Conservation (phyloP, 306 rosid species). For the Dryas alaskensis region DNA sequence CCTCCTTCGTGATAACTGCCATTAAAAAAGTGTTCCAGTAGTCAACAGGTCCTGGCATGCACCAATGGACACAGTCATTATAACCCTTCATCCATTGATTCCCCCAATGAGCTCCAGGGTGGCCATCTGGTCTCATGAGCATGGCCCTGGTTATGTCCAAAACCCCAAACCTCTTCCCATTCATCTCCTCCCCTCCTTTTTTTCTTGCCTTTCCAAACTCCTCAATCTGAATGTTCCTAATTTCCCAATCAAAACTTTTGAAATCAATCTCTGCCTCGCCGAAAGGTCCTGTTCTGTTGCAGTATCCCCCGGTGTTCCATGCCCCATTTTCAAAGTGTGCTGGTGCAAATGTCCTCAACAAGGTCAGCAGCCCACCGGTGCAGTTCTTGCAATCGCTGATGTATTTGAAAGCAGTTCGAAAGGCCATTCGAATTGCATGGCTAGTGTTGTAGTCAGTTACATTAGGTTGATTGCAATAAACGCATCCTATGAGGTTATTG, state of each 20-base stretch:
- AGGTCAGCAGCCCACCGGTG: slow-evolving; percentile 27
- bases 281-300: slow-evolving; percentile 63
- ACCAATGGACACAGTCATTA: slow-evolving; percentile 94
- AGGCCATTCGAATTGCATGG: slow-evolving; percentile 45
- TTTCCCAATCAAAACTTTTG: slow-evolving; percentile 45
- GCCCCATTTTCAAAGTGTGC: slow-evolving; percentile 74
- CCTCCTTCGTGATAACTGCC: slow-evolving; percentile 39
- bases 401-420: slow-evolving; percentile 47
- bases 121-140: slow-evolving; percentile 87
- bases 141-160: slow-evolving; percentile 72
- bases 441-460: slow-evolving; percentile 32
- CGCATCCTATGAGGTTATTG: slow-evolving; percentile 44
- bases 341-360: slow-evolving; percentile 81
- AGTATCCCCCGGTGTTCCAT: slow-evolving; percentile 82
- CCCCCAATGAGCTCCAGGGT: slow-evolving; percentile 72
- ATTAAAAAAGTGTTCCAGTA: slow-evolving; percentile 68
- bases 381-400: slow-evolving; percentile 45
- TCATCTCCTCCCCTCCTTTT: slow-evolving; percentile 19
- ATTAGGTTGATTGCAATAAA: slow-evolving; percentile 57
- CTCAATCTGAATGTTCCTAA: slow-evolving; percentile 58
- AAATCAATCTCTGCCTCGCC: slow-evolving; percentile 31
- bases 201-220: slow-evolving; percentile 49
- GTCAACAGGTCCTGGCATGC: slow-evolving; percentile 90
- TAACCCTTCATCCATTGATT: slow-evolving; percentile 81
- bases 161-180: slow-evolving; percentile 37